Evolutionary conservation across 2,329 filamentous ascomycete genomes (phyloP).

Genomic region (Stagonosporopsis tanaceti): DNA sequence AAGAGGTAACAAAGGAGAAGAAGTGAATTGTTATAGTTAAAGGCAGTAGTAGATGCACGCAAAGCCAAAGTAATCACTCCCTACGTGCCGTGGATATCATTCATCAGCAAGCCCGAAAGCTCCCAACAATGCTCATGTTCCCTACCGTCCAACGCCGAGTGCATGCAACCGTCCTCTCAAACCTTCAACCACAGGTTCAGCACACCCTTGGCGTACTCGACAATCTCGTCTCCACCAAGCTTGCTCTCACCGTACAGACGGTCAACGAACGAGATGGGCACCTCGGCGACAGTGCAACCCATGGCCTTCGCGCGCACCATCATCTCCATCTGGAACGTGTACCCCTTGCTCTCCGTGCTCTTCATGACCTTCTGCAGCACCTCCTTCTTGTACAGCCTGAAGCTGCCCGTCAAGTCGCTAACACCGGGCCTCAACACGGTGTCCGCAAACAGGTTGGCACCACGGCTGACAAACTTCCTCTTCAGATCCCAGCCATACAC

Average conservation of each 20-base stretch:
- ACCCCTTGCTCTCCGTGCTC: constrained; percentile 93
- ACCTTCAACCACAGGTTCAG: constrained; percentile 60
- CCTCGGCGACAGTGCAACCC: constrained; percentile 92
- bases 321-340: constrained; percentile 99
- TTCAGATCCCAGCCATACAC: constrained; percentile 98
- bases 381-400: constrained; percentile 90
- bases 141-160: constrained; percentile 38
- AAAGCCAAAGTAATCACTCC: constrained; percentile 11
- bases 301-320: constrained; percentile 97
- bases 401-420: constrained; percentile 93
- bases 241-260: constrained; percentile 95
- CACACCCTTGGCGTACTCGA: constrained; percentile 84
- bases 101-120: constrained; percentile 13
- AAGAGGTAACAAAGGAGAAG: constrained; percentile 9
- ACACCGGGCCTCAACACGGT: constrained; percentile 92
- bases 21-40: constrained; percentile 25
- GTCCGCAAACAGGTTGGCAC: constrained; percentile 95
- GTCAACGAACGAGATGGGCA: constrained; percentile 93
- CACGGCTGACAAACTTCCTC: constrained; percentile 75
- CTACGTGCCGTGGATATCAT: constrained; percentile 22
- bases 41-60: constrained; percentile 17
- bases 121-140: constrained; percentile 14
- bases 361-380: constrained; percentile 90
- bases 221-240: constrained; percentile 92
- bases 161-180: constrained; percentile 39